A percentile compares a stretch with the other conserved stretches of the same genome.
Conservation (phyloP, 306 rosid genomes). For the Abrus pulchellus region DNA sequence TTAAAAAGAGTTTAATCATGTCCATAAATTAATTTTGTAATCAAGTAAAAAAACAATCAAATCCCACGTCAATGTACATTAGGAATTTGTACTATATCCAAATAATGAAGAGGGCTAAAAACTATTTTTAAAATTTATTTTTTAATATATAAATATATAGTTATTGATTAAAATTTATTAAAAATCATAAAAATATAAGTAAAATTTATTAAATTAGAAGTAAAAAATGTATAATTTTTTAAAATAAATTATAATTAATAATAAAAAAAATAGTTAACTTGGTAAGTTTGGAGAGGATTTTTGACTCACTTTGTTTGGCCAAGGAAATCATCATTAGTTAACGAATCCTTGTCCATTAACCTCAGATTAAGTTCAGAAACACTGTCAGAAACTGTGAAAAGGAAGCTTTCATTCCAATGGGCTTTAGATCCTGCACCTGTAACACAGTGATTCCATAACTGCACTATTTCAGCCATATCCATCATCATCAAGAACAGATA, state of each 20-base stretch:
- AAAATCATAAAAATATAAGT: too few relatives aligned
- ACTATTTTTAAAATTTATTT: too few relatives aligned
- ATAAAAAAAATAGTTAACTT: too few relatives aligned
- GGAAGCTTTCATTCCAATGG: constrained; percentile 57
- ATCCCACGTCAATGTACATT: not conserved
- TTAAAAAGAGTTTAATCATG: too few relatives aligned
- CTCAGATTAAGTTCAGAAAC: constrained; percentile 51
- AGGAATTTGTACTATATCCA: not conserved
- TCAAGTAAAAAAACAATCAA: not conserved
- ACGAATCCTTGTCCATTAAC: constrained; percentile 53
- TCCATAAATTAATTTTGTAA: not conserved
- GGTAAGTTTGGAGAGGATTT: not conserved
- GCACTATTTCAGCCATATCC: not conserved
- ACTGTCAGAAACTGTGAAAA: constrained; percentile 52
- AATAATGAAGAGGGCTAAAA: not conserved
- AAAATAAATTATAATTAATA: too few relatives aligned
- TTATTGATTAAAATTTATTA: too few relatives aligned
- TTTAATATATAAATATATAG: too few relatives aligned
- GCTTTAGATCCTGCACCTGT: constrained; percentile 55
- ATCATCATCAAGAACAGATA: too few relatives aligned
- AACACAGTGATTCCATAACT: not conserved
- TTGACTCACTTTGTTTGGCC: constrained; percentile 53
- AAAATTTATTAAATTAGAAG: too few relatives aligned
- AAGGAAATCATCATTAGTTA: constrained; percentile 50
- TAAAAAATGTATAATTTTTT: too few relatives aligned